Percentiles rank a stretch among this genome's conserved stretches.
These are phyloP conservation scores for Chiua sp. DNA, from an alignment of 1,284 basidiomycete species.

Conservation along the genomic window DNA sequence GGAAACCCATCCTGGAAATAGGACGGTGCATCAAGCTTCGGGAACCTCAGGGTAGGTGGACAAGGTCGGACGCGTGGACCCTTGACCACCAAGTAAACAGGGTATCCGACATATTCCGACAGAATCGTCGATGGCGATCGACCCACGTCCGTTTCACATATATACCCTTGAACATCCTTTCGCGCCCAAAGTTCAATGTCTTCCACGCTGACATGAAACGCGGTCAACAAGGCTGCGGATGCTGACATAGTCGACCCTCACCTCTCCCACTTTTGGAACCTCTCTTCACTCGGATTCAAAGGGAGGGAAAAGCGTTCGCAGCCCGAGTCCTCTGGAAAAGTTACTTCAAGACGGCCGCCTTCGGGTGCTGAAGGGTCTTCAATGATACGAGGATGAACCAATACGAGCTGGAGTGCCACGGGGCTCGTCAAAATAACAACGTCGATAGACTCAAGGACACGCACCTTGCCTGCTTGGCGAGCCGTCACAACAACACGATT, in stretches of 20 bases:
- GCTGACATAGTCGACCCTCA: conserved; percentile 37
- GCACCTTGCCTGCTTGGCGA: conserved; percentile 63
- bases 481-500: conserved; percentile 66
- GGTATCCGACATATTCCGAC: conserved; percentile 61
- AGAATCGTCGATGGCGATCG: conserved; percentile 55
- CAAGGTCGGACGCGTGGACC: conserved; percentile 60
- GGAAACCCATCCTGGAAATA: conserved; percentile 78
- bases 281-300: conserved; percentile 54
- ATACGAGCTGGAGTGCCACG: conserved; percentile 59
- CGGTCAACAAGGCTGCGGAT: conserved; percentile 11
- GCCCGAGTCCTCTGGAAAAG: conserved; percentile 62
- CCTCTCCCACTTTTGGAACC: conserved; percentile 60
- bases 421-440: neutral
- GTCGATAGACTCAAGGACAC: conserved; percentile 9
- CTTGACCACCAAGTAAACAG: conserved; percentile 69
- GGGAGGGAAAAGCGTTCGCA: conserved; percentile 63
- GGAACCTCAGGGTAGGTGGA: conserved; percentile 57
- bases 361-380: conserved; percentile 48
- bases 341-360: conserved; percentile 55
- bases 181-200: conserved; percentile 57
- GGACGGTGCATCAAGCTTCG: conserved; percentile 57
- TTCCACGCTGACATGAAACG: conserved; percentile 46
- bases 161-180: conserved; percentile 63
- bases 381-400: conserved; percentile 63
- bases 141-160: conserved; percentile 50